A percentile compares a stretch with the other conserved stretches of the same genome.
phyloP scores from a whole-genome alignment of 2,329 filamentous ascomycete species.

The Botrytis elliptica region DNA sequence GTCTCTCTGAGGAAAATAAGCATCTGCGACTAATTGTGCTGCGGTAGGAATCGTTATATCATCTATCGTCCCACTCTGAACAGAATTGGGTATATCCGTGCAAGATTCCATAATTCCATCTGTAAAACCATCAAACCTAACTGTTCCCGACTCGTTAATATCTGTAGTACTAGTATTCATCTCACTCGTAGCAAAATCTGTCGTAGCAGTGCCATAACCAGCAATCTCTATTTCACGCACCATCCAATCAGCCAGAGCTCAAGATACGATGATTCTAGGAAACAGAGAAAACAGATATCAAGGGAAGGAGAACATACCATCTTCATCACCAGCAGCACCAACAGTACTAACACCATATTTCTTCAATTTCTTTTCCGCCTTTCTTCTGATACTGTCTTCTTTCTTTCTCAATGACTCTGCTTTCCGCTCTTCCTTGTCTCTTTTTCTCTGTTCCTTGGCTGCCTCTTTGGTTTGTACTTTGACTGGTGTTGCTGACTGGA shows the following conservation, averaged over 20 bases:
- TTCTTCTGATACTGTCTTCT: not conserved
- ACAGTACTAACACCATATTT: not conserved
- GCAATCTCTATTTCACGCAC: not conserved
- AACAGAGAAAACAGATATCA: not conserved
- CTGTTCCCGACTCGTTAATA: not conserved
- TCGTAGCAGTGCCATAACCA: not conserved
- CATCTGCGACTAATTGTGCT: not conserved
- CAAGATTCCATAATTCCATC: not conserved
- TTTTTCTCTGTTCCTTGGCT: slow-evolving; percentile 29
- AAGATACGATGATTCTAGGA: not conserved
- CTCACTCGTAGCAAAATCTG: not conserved
- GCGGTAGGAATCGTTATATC: not conserved
- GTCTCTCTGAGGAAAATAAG: not conserved
- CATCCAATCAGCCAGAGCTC: not conserved
- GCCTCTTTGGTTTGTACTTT: slow-evolving; percentile 26
- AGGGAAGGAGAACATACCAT: not conserved
- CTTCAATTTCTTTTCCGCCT: not conserved
- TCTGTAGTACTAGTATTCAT: not conserved
- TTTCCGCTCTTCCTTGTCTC: slow-evolving; percentile 30
- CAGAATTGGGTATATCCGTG: not conserved
- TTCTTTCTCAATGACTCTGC: slow-evolving; percentile 22
- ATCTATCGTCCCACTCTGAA: not conserved
- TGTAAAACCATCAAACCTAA: not conserved
- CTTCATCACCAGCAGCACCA: not conserved
- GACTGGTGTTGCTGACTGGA: not conserved